Conservation (phyloP, 768 basidiomycete genomes). For the Sporobolomyces pararoseus region DNA sequence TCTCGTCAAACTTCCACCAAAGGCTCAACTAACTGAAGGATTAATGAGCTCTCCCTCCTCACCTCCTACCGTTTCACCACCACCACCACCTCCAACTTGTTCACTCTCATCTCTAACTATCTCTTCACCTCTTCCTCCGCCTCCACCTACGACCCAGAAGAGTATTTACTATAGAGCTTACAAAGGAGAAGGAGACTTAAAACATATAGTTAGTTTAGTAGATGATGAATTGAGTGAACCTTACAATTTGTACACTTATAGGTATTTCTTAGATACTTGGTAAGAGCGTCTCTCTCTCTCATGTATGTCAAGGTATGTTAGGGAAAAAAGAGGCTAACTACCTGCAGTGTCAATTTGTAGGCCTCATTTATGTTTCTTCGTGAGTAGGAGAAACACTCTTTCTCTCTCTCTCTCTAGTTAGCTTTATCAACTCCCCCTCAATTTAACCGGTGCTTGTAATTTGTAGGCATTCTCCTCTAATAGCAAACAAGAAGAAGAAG, state of each 20-base stretch:
- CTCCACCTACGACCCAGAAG: neutral
- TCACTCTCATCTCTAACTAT: neutral
- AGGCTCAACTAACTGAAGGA: no score
- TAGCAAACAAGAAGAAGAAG: neutral
- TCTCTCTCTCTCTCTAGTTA: neutral
- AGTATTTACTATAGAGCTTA: conserved; percentile 72
- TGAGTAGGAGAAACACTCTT: neutral
- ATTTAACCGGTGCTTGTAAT: no score
- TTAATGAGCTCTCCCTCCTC: no score
- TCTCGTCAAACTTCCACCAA: no score
- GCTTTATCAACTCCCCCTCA: neutral
- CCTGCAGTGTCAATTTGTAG: no score
- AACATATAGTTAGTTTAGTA: conserved; percentile 71
- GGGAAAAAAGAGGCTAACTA: neutral
- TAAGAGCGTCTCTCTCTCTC: conserved; percentile 52
- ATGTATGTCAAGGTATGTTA: no score
- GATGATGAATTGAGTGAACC: conserved; percentile 92
- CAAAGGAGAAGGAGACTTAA: conserved; percentile 67
- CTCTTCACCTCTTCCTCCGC: neutral
- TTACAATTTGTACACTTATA: conserved; percentile 92
- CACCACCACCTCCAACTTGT: neutral
- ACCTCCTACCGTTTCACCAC: no score
- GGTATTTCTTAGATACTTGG: conserved; percentile 96
- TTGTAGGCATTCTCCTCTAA: conserved; percentile 42
- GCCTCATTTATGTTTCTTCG: conserved; percentile 68